Conservation (phyloP, 2,329 filamentous ascomycete species). For the Hortaea sp. region DNA sequence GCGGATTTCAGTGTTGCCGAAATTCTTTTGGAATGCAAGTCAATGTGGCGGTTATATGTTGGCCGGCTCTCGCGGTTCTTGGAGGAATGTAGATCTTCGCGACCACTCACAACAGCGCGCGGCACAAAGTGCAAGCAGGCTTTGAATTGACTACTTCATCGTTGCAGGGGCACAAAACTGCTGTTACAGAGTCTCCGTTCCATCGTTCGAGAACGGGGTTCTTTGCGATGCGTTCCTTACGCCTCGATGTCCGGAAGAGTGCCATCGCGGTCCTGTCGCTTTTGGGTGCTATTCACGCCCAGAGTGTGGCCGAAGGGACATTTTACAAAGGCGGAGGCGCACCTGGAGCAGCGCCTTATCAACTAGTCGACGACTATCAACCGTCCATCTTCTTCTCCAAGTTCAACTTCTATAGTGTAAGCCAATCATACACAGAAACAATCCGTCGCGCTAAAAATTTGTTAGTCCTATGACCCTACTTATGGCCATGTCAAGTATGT, state of each 20-base stretch:
- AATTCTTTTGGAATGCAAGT: too few species aligned
- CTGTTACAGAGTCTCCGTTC: too few species aligned
- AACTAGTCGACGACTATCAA: conserved; percentile 23
- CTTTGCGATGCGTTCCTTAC: conserved; percentile 15
- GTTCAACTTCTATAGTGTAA: conserved; percentile 30
- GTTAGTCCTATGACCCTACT: conserved; percentile 21
- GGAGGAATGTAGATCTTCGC: background rate
- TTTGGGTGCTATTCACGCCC: conserved; percentile 10
- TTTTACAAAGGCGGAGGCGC: conserved; percentile 19
- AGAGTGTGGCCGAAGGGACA: conserved; percentile 18
- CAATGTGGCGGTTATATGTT: background rate
- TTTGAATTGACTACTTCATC: too few species aligned
- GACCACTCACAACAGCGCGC: background rate
- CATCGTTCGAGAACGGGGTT: background rate
- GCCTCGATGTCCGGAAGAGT: conserved; percentile 14
- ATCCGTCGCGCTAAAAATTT: too few species aligned
- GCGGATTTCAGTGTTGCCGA: too few species aligned
- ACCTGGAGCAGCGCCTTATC: conserved; percentile 18
- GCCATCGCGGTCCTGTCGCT: conserved; percentile 10
- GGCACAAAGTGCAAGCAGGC: background rate
- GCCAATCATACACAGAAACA: conserved; percentile 12
- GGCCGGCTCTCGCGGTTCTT: background rate
- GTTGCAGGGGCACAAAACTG: too few species aligned
- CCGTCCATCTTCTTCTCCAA: conserved; percentile 24
- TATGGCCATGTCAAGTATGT: conserved; percentile 30